Conservation (phyloP, 176 grass and related monocot species). For the Musa acuminata region DNA sequence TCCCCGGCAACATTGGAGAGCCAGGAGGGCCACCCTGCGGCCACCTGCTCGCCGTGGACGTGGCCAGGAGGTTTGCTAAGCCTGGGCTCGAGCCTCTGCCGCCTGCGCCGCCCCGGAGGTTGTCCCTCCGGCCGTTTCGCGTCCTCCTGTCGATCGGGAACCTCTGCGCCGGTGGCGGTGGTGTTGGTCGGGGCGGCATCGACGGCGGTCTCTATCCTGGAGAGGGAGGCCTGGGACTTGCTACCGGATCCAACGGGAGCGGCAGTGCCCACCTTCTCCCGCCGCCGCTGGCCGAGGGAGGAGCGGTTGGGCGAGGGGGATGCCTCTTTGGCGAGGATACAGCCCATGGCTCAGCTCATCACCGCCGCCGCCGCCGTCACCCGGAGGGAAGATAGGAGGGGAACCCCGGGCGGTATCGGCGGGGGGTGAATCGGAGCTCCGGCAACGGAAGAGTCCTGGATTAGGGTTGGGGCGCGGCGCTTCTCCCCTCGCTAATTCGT, state of each 20-base stretch:
- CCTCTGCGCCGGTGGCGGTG: not conserved
- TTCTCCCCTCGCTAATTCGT: not conserved
- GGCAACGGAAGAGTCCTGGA: not conserved
- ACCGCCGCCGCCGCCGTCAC: not conserved
- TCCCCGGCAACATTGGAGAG: constrained; percentile 12
- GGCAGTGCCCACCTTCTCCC: not conserved
- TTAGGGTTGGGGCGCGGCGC: not conserved
- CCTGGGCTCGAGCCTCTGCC: not conserved
- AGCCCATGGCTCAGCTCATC: constrained; percentile 18
- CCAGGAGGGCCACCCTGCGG: constrained; percentile 16
- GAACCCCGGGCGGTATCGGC: too few species aligned
- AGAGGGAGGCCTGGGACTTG: not conserved
- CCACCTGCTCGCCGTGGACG: constrained; percentile 12
- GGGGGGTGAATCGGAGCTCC: not conserved
- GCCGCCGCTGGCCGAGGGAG: not conserved
- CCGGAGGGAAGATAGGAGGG: not conserved
- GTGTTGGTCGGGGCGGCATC: too few species aligned
- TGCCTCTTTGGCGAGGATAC: not conserved
- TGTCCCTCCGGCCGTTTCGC: not conserved
- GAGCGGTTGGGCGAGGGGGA: not conserved
- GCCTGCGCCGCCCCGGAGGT: not conserved
- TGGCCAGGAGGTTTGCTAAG: not conserved
- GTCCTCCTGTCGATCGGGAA: not conserved
- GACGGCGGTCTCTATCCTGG: not conserved
- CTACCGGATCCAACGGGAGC: not conserved